These are phyloP conservation scores for Elsinoe australis DNA, from an alignment of 2,329 filamentous ascomycete genomes.

Conservation along the genomic window DNA sequence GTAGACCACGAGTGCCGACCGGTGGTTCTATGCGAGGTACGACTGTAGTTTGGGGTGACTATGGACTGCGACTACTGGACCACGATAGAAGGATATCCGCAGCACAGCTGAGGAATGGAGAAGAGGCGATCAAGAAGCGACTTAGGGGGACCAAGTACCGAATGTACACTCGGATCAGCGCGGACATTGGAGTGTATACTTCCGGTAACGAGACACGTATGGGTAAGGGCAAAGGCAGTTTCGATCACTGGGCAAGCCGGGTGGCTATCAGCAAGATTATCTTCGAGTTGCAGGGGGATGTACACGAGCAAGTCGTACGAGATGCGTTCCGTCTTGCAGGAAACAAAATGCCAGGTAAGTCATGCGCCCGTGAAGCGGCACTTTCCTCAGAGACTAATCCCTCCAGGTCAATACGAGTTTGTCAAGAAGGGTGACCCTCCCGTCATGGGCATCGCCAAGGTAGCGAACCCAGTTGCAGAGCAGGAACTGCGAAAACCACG, in stretches of 20 bases:
- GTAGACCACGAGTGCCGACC: slow-evolving; percentile 76
- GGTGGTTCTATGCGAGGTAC: slow-evolving; percentile 89
- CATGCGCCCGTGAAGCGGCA: slow-evolving; percentile 19
- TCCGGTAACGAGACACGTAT: slow-evolving; percentile 96
- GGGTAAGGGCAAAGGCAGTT: slow-evolving; percentile 97
- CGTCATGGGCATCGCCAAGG: slow-evolving; percentile 85
- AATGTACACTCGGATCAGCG: slow-evolving; percentile 81
- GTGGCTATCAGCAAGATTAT: slow-evolving; percentile 85
- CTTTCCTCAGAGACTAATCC: slow-evolving; percentile 27
- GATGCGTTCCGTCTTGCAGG: slow-evolving; percentile 92
- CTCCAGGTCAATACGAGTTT: slow-evolving; percentile 70
- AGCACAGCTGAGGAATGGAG: slow-evolving; percentile 76
- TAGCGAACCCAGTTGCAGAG: slow-evolving; percentile 70
- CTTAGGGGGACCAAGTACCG: slow-evolving; percentile 87
- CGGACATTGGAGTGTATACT: slow-evolving; percentile 90
- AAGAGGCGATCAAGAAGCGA: slow-evolving; percentile 84
- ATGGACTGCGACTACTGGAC: slow-evolving; percentile 86
- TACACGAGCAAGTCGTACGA: slow-evolving; percentile 89
- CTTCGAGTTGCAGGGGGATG: slow-evolving; percentile 82
- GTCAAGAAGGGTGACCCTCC: slow-evolving; percentile 86
- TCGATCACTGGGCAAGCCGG: slow-evolving; percentile 91
- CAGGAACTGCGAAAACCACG: slow-evolving; percentile 77
- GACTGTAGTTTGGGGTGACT: slow-evolving; percentile 93
- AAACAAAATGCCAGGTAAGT: slow-evolving; percentile 83
- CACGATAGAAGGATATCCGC: slow-evolving; percentile 87